phyloP scores from a whole-genome alignment of 768 basidiomycete genomes.

The Termitomyces sp. region DNA sequence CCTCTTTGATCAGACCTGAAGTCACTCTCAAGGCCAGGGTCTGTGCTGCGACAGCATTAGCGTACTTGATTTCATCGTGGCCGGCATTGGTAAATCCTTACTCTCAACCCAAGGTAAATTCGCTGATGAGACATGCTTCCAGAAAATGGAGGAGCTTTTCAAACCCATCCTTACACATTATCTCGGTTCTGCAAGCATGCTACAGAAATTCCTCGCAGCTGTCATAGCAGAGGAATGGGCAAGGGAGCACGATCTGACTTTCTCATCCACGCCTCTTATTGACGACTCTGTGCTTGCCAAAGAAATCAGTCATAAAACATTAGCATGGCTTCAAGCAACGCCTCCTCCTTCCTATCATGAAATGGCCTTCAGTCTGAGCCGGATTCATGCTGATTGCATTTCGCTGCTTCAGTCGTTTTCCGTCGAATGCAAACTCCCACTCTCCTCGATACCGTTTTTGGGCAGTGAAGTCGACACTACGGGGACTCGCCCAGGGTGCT shows the following conservation, averaged over 20 bases:
- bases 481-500: constrained; percentile 56
- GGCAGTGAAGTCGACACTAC: constrained; percentile 75
- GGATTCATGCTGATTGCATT: constrained; percentile 76
- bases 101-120: background rate
- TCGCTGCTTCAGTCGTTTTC: constrained; percentile 78
- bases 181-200: constrained; percentile 82
- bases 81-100: constrained; percentile 44
- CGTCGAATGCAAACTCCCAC: constrained; percentile 82
- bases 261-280: constrained; percentile 36
- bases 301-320: constrained; percentile 62
- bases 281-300: constrained; percentile 55
- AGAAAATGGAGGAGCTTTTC: constrained; percentile 60
- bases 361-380: constrained; percentile 75
- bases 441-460: constrained; percentile 72
- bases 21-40: constrained; percentile 75
- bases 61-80: constrained; percentile 65
- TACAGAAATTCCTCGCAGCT: constrained; percentile 85
- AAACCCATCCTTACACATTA: constrained; percentile 74
- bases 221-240: constrained; percentile 94
- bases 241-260: constrained; percentile 36
- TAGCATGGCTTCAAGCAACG: constrained; percentile 67
- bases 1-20: constrained; percentile 75
- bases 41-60: constrained; percentile 72
- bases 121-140: constrained; percentile 1
- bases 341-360: constrained; percentile 86